Evolutionary conservation across 2,329 filamentous ascomycete genomes (phyloP).

Genomic region (Rhinocladiella similis): DNA sequence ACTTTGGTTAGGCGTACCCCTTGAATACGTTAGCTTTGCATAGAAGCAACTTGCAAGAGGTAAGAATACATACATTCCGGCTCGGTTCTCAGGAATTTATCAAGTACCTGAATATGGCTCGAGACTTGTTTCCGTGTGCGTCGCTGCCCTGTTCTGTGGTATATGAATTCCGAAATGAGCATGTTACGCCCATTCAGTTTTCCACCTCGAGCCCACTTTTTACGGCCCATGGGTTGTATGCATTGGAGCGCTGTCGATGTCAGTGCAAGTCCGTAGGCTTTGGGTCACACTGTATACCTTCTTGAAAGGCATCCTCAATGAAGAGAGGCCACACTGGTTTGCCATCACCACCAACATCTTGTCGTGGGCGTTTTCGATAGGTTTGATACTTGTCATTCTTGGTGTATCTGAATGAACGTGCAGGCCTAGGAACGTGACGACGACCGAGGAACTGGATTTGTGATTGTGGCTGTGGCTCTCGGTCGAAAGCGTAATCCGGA

Average conservation of each 20-base stretch:
- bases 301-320: slow-evolving; percentile 49
- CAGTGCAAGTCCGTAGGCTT: background rate
- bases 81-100: slow-evolving; percentile 55
- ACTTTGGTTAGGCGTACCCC: slow-evolving; percentile 22
- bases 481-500: slow-evolving; percentile 7
- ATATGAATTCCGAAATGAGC: slow-evolving; percentile 60
- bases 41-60: background rate
- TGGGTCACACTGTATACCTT: slow-evolving; percentile 36
- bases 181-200: slow-evolving; percentile 62
- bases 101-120: slow-evolving; percentile 64
- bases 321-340: slow-evolving; percentile 48
- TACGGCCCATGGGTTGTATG: slow-evolving; percentile 59
- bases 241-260: slow-evolving; percentile 49
- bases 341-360: slow-evolving; percentile 44
- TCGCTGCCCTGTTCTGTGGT: slow-evolving; percentile 53
- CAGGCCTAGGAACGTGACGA: slow-evolving; percentile 7
- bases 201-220: slow-evolving; percentile 53
- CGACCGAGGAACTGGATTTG: slow-evolving; percentile 1
- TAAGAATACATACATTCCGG: slow-evolving; percentile 48
- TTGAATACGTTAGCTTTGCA: slow-evolving; percentile 7
- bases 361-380: slow-evolving; percentile 44
- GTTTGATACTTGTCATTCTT: slow-evolving; percentile 41
- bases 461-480: slow-evolving; percentile 1
- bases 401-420: slow-evolving; percentile 17
- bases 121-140: slow-evolving; percentile 62